Percentiles rank a stretch among this genome's conserved stretches.
Conservation (phyloP, 768 basidiomycete species). For the Phylloporus rhodoxanthus region DNA sequence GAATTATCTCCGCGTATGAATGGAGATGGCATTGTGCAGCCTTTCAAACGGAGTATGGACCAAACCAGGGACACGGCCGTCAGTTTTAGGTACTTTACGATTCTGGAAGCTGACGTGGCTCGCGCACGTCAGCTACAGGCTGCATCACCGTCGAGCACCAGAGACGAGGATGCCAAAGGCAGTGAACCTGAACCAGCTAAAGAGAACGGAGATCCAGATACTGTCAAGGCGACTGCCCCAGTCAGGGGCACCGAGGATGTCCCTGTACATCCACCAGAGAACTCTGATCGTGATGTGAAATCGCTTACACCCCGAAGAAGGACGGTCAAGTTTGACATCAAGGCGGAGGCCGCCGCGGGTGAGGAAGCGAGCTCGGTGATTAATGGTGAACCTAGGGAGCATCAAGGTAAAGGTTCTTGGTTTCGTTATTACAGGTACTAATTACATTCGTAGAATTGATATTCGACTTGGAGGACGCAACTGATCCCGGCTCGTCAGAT, state of each 20-base stretch:
- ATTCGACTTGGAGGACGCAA: constrained; percentile 63
- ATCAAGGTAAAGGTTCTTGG: constrained; percentile 40
- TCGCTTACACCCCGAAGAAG: constrained; percentile 41
- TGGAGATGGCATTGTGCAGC: constrained; percentile 27
- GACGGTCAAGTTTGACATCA: constrained; percentile 69
- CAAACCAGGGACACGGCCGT: constrained; percentile 40
- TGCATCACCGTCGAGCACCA: constrained; percentile 1
- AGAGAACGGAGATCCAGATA: constrained; percentile 9
- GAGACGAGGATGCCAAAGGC: constrained; percentile 11
- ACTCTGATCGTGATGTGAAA: constrained; percentile 18
- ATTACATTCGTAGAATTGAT: constrained; percentile 47
- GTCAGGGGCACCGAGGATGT: constrained; percentile 9
- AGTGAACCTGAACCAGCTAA: constrained; percentile 5
- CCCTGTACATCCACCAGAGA: constrained; percentile 13
- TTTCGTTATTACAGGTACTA: not conserved
- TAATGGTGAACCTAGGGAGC: constrained; percentile 30
- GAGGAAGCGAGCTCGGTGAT: constrained; percentile 32
- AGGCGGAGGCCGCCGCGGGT: constrained; percentile 50
- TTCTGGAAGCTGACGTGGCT: constrained; percentile 38
- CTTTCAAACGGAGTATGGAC: constrained; percentile 44
- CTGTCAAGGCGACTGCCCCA: constrained; percentile 8
- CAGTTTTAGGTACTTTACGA: constrained; percentile 44
- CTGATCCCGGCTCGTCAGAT: constrained; percentile 27
- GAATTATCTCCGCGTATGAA: constrained; percentile 19
- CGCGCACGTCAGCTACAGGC: constrained; percentile 19